Conservation (phyloP, 305 asterid genomes). For the Andrographis paniculata region DNA sequence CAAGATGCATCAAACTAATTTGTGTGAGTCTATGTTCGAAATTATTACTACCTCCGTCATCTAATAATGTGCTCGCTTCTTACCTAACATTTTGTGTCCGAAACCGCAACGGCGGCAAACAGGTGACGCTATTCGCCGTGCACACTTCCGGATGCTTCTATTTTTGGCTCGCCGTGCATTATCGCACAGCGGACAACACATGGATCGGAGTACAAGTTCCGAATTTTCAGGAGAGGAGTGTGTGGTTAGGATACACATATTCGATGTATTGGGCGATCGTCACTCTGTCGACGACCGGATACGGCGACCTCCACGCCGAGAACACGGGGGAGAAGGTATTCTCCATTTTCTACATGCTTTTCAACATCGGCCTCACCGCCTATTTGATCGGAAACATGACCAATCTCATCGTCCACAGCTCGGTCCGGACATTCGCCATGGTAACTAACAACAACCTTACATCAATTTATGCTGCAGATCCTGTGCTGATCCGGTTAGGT, state of each 20-base stretch:
- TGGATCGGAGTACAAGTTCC: slow-evolving; percentile 40
- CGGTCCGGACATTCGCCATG: slow-evolving; percentile 49
- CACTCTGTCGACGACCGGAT: slow-evolving; percentile 53
- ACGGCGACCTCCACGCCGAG: slow-evolving; percentile 51
- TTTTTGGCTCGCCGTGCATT: slow-evolving; percentile 35
- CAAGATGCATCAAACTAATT: slow-evolving; percentile 64
- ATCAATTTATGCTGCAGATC: slow-evolving; percentile 17
- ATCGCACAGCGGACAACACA: slow-evolving; percentile 27
- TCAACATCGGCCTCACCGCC: slow-evolving; percentile 41
- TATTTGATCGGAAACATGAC: slow-evolving; percentile 60
- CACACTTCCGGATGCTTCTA: slow-evolving; percentile 48
- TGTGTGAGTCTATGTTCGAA: slow-evolving; percentile 46
- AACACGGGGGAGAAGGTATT: slow-evolving; percentile 47
- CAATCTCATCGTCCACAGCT: slow-evolving; percentile 45
- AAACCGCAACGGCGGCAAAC: slow-evolving; percentile 84
- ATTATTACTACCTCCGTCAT: too few species aligned
- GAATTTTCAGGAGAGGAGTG: slow-evolving; percentile 25
- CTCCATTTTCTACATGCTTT: slow-evolving; percentile 37
- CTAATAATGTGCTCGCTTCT: too few species aligned
- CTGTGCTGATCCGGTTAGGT: too few species aligned
- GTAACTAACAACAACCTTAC: slow-evolving; percentile 34
- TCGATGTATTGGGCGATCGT: slow-evolving; percentile 53
- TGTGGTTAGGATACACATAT: slow-evolving; percentile 40
- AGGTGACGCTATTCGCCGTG: slow-evolving; percentile 48
- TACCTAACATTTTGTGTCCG: slow-evolving; percentile 90